phyloP scores from a whole-genome alignment of 768 basidiomycete species.

The Vararia minispora region DNA sequence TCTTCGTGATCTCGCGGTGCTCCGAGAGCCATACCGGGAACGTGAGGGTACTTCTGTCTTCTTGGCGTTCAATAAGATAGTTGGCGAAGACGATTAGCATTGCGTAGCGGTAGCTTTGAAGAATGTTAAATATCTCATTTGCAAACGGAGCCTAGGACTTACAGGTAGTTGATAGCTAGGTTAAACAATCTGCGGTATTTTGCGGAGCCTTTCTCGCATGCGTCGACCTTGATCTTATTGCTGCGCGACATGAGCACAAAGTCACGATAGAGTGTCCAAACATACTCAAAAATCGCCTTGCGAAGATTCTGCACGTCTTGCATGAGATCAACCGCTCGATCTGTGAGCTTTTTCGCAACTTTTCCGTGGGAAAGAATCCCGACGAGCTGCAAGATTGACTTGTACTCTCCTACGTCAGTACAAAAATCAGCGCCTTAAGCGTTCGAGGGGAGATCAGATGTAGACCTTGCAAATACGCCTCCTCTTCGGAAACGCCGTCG shows the following conservation, averaged over 20 bases:
- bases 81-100: slow-evolving; percentile 91
- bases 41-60: slow-evolving; percentile 28
- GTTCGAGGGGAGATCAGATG: too few relatives aligned
- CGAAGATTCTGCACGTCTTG: slow-evolving; percentile 96
- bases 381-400: slow-evolving; percentile 90
- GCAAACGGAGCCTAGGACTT: slow-evolving; percentile 14
- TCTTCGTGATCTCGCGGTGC: slow-evolving; percentile 74
- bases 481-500: slow-evolving; percentile 80
- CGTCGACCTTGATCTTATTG: slow-evolving; percentile 85
- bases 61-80: slow-evolving; percentile 71
- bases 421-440: too few relatives aligned
- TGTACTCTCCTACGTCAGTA: slow-evolving; percentile 72
- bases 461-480: slow-evolving; percentile 83
- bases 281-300: slow-evolving; percentile 90
- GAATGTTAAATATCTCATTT: slow-evolving; percentile 16
- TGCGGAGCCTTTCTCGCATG: slow-evolving; percentile 63
- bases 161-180: slow-evolving; percentile 86
- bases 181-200: slow-evolving; percentile 70
- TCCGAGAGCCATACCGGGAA: slow-evolving; percentile 80
- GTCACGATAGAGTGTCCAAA: slow-evolving; percentile 2
- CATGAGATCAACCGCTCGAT: slow-evolving; percentile 84
- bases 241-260: slow-evolving; percentile 27
- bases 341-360: slow-evolving; percentile 81
- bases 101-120: slow-evolving; percentile 70
- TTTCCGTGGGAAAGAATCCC: slow-evolving; percentile 89